Percentiles rank a stretch among this genome's conserved stretches.
phyloP scores from a whole-genome alignment of 169 alveolate species.

The Cryptosporidium xiaoi region DNA sequence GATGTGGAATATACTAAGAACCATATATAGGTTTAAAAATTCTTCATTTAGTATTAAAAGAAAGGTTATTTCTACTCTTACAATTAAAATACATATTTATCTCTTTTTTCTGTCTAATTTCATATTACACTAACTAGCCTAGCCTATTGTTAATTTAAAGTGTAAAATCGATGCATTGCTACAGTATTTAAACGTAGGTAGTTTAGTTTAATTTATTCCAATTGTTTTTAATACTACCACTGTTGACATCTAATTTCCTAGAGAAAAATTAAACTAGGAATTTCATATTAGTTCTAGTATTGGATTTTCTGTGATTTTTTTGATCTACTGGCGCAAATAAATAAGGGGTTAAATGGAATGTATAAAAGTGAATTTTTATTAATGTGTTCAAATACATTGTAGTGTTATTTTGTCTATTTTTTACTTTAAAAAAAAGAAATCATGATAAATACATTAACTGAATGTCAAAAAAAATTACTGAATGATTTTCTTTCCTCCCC shows the following conservation, averaged over 20 bases:
- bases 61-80: no score
- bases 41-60: no score
- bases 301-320: not conserved
- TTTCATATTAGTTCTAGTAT: not conserved
- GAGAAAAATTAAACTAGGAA: not conserved
- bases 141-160: no score
- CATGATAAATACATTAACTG: constrained; percentile 3
- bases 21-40: no score
- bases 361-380: not conserved
- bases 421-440: not conserved
- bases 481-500: constrained; percentile 38
- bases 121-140: no score
- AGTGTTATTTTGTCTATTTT: not conserved
- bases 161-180: no score
- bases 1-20: no score
- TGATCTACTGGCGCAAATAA: constrained; percentile 34
- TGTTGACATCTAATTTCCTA: not conserved
- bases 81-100: no score
- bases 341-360: not conserved
- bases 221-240: constrained; percentile 21
- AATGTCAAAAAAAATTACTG: not conserved
- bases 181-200: no score
- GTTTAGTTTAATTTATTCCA: not conserved
- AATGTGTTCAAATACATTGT: not conserved
- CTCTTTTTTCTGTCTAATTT: no score